These are phyloP conservation scores for Pythium sukuiense DNA, from an alignment of 352 stramenopile genomes.

Conservation along the genomic window DNA sequence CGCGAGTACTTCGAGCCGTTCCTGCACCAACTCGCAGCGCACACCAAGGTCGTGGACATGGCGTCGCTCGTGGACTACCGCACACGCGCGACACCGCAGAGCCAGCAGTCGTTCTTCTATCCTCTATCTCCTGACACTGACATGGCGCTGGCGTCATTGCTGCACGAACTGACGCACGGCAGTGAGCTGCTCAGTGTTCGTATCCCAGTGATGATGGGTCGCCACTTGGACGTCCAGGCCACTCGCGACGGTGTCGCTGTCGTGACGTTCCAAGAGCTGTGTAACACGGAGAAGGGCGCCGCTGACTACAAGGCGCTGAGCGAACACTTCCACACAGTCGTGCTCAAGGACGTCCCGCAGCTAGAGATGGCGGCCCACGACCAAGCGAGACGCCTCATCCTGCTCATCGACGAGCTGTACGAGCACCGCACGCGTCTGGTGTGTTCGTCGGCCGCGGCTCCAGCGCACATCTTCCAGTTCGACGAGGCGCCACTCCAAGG, in stretches of 20 bases:
- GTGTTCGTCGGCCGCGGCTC: constrained; percentile 44
- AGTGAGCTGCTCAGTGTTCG: constrained; percentile 34
- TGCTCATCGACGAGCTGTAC: constrained; percentile 97
- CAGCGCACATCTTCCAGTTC: constrained; percentile 70
- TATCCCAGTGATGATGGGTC: constrained; percentile 82
- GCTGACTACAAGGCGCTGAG: constrained; percentile 95
- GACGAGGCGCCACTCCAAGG: constrained; percentile 37
- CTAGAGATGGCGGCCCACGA: constrained; percentile 90
- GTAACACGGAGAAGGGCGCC: constrained; percentile 91
- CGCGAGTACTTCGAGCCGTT: constrained; percentile 97
- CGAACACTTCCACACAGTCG: constrained; percentile 90
- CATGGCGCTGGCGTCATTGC: constrained; percentile 43
- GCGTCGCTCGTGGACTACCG: constrained; percentile 77
- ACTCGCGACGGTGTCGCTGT: constrained; percentile 47
- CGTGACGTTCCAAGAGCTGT: constrained; percentile 94
- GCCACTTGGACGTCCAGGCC: constrained; percentile 50
- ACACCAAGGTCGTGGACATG: constrained; percentile 84
- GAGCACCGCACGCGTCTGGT: constrained; percentile 79
- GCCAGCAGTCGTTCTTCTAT: constrained; percentile 51
- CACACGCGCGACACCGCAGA: constrained; percentile 37
- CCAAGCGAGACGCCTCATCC: constrained; percentile 95
- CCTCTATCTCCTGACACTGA: constrained; percentile 41
- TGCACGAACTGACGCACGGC: constrained; percentile 36
- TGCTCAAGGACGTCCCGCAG: constrained; percentile 88
- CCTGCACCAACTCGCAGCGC: constrained; percentile 90